Base-by-base conservation (phyloP, 345 rosid genomes). In the Lepidium didymum region DNA sequence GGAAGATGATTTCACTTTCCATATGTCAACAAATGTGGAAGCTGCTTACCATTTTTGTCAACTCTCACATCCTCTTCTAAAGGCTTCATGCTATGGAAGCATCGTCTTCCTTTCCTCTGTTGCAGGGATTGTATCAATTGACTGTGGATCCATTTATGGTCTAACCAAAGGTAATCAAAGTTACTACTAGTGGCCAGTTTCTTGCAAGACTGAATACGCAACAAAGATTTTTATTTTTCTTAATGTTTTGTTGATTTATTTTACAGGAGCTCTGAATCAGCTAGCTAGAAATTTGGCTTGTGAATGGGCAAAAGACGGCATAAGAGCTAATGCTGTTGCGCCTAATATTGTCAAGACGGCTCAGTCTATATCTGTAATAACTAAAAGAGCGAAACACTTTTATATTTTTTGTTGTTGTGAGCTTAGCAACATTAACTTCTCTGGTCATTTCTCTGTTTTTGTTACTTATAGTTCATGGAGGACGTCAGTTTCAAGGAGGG, bases 281-380 rank as follows among this genome's bases (percentile, higher is more conserved):
- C 69, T 86, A 29, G 70, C 86, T 1, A 83, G 46, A 69, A 76
- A 79, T 49, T 74, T 85, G 68, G 87, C 91, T 29, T 87, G 91
- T 49, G 94, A 87, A 64, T 85, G 96, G 90, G 91, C 88, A 11
- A 81, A 64, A 11, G 88, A 85, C 58, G 78, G 70, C 35, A 83
- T 87, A 74, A 78, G 91, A 73, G 69, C 70, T 12, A 86, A 89
- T 15, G 51, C 75, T 13, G 82, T 86, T 31, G 85, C 88, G 5
- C 92, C 90, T 6, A 73, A 69, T 78, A 37, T 42, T 13, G 53
- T 80, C 49, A 54, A 3, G 16, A 85, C 88, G 21, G 63, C 87
- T 37, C 60, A 76, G 82, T 80, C 70, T 29, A 43, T 56, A 64
- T 0, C 33, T 27, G 76, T 72, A 72, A 45, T 45, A 29, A 29